phyloP scores from a whole-genome alignment of 83 land plant species.

The Isoetes engelmannii region DNA sequence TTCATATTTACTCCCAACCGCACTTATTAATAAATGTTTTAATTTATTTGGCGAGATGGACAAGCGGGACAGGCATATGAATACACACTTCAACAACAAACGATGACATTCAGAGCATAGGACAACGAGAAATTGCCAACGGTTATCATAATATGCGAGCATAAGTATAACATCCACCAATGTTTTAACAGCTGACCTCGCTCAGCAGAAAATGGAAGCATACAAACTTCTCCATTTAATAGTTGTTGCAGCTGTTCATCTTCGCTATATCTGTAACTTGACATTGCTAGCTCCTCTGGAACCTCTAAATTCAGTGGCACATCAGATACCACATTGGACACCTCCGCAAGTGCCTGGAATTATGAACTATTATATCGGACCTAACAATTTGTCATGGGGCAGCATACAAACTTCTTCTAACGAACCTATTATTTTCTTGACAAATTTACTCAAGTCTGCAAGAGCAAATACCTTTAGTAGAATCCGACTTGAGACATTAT shows the following conservation, averaged over 20 bases:
- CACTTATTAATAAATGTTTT: too few species aligned
- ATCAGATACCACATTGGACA: conserved; percentile 21
- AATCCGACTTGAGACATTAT: conserved; percentile 44
- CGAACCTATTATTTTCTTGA: not conserved
- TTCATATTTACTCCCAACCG: too few species aligned
- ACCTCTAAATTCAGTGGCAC: conserved; percentile 38
- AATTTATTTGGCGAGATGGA: too few species aligned
- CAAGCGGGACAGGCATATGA: too few species aligned
- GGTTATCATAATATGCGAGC: too few species aligned
- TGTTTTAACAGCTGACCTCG: too few species aligned
- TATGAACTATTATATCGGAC: not conserved
- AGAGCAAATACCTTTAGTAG: conserved; percentile 30
- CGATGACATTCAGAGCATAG: too few species aligned
- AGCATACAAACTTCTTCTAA: not conserved
- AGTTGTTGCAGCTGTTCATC: conserved; percentile 58
- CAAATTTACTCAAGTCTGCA: not conserved
- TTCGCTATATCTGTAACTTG: conserved; percentile 24
- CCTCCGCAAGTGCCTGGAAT: conserved; percentile 49
- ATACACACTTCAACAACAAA: too few species aligned
- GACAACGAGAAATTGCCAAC: too few species aligned
- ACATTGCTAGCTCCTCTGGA: conserved; percentile 18
- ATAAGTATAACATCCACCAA: too few species aligned
- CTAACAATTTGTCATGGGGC: conserved; percentile 7
- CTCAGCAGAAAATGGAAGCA: conserved; percentile 48
- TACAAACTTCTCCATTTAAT: conserved; percentile 53